Conservation (phyloP, 2,329 filamentous ascomycete genomes). For the Sclerotinia glacialis region DNA sequence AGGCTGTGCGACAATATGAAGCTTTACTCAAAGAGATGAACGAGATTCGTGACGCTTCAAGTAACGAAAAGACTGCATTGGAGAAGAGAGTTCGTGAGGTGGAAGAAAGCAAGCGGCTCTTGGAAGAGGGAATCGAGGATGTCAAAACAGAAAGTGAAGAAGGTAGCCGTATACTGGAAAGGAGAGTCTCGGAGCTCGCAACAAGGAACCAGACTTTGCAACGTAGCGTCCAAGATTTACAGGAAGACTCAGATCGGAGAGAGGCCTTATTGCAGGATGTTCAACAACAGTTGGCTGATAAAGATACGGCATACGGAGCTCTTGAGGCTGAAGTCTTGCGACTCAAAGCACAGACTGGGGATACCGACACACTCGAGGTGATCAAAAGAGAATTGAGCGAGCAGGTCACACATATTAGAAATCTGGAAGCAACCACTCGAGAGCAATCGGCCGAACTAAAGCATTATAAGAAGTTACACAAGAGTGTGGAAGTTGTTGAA, state of each 20-base stretch:
- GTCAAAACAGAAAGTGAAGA: conserved; percentile 61
- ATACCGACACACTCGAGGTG: conserved; percentile 78
- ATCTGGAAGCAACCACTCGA: conserved; percentile 74
- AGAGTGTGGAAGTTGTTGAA: conserved; percentile 88
- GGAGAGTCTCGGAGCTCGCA: conserved; percentile 61
- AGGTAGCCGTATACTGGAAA: conserved; percentile 60
- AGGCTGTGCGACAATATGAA: conserved; percentile 51
- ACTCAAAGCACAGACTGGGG: conserved; percentile 81
- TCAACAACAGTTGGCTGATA: conserved; percentile 52
- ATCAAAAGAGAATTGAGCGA: conserved; percentile 87
- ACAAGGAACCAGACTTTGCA: conserved; percentile 58
- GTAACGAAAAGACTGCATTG: conserved; percentile 60
- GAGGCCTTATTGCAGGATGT: conserved; percentile 38
- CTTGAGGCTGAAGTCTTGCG: conserved; percentile 81
- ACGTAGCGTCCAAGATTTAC: conserved; percentile 50
- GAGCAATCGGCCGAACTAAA: conserved; percentile 79
- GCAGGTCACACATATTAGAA: conserved; percentile 87
- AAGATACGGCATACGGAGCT: conserved; percentile 67
- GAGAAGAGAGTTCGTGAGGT: conserved; percentile 68
- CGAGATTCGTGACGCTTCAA: conserved; percentile 49
- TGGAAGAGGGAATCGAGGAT: conserved; percentile 83
- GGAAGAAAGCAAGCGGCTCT: conserved; percentile 67
- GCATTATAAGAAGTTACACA: conserved; percentile 75
- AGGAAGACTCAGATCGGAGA: conserved; percentile 44
- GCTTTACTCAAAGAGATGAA: conserved; percentile 51